Evolutionary conservation across 2,329 filamentous ascomycete genomes (phyloP), one percentile per base, ranked within the genome.

Genomic region (Immersiporthe knoxdaviesiana): DNA sequence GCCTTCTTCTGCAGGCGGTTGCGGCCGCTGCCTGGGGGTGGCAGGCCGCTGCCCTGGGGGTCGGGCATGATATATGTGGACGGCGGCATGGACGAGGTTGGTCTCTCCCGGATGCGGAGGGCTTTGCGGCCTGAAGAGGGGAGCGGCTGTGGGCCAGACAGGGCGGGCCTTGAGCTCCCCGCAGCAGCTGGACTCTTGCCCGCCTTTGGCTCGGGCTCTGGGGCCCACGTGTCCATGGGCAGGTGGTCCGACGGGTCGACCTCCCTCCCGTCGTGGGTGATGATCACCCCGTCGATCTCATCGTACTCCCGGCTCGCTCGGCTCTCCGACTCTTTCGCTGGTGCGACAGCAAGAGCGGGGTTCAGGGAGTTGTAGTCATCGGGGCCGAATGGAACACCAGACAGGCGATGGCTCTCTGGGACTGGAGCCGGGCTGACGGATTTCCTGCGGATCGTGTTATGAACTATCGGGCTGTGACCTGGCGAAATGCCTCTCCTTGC

Each of bases 201-300:
- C 24, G 39, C 39, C 75, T 90, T 91, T 30, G 85, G 84, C 73
- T 92, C 90, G 0, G 91, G 91, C 74, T 94, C 91, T 0, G 91
- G 91, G 1, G 91, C 91, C 91, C 91, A 94, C 1, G 88, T 88
- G 67, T 92, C 89, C 76, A 93, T 87, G 0, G 92, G 92, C 18
- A 94, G 83, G 76, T 94, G 92, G 77, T 95, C 92, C 0, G 91
- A 93, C 0, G 92, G 92, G 75, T 95, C 92, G 67, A 95, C 86
- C 74, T 93, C 90, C 67, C 90, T 85, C 8, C 92, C 92, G 76
- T 93, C 91, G 72, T 91, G 85, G 1, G 88, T 91, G 66, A 94
- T 89, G 71, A 94, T 93, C 75, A 92, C 92, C 11, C 88, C 90
- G 65, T 86, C 84, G 0, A 84, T 80, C 66, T 89, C 87, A 72